Percentiles rank a stretch among this genome's conserved stretches.
phyloP scores from a whole-genome alignment of 2,329 filamentous ascomycete genomes.

The Diaporthe citri region DNA sequence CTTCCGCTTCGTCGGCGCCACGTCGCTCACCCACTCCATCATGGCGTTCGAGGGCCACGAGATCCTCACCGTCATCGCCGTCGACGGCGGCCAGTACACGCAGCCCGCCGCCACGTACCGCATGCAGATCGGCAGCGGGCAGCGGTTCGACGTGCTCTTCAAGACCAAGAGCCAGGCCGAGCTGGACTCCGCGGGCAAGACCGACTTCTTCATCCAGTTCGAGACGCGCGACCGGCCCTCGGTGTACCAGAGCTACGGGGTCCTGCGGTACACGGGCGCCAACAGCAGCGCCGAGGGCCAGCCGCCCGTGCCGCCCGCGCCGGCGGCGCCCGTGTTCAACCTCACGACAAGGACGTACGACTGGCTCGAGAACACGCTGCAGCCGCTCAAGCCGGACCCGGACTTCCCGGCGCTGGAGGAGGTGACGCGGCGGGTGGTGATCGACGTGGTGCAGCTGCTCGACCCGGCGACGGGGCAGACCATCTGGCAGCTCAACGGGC shows the following conservation, averaged over 20 bases:
- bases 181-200: slow-evolving; percentile 52
- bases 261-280: slow-evolving; percentile 57
- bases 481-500: slow-evolving; percentile 57
- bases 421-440: slow-evolving; percentile 63
- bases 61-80: slow-evolving; percentile 69
- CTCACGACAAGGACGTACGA: slow-evolving; percentile 51
- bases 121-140: slow-evolving; percentile 69
- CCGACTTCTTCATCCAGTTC: slow-evolving; percentile 58
- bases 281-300: slow-evolving; percentile 40
- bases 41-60: slow-evolving; percentile 69
- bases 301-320: slow-evolving; percentile 43
- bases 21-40: slow-evolving; percentile 65
- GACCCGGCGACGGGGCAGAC: slow-evolving; percentile 48
- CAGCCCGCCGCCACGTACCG: slow-evolving; percentile 59
- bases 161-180: slow-evolving; percentile 63
- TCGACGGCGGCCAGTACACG: slow-evolving; percentile 69
- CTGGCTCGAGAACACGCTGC: slow-evolving; percentile 63
- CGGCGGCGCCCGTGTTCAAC: slow-evolving; percentile 47
- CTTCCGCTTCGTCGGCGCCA: slow-evolving; percentile 70
- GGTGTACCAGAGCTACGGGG: slow-evolving; percentile 59
- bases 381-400: slow-evolving; percentile 48
- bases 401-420: slow-evolving; percentile 57
- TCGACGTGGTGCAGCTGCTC: slow-evolving; percentile 58
- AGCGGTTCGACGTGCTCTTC: slow-evolving; percentile 71
- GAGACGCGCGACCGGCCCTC: slow-evolving; percentile 62